These are phyloP conservation scores for Suillus americanus DNA, from an alignment of 768 basidiomycete genomes.

Conservation along the genomic window DNA sequence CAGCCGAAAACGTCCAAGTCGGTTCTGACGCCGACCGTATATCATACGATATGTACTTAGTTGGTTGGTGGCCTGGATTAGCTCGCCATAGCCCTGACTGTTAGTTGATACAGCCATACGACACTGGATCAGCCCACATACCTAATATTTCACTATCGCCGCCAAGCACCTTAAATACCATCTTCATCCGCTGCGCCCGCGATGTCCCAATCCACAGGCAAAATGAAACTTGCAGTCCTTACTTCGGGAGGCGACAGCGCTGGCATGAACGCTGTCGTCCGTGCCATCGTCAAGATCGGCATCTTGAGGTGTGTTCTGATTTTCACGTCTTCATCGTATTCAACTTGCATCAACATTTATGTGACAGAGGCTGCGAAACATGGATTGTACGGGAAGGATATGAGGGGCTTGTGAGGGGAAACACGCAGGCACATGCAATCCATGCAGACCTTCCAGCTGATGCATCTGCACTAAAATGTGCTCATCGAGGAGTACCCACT, in stretches of 20 bases:
- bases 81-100: background rate
- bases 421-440: constrained; percentile 40
- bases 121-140: constrained; percentile 2
- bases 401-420: constrained; percentile 97
- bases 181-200: background rate
- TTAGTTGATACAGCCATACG: background rate
- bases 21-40: background rate
- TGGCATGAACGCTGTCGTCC: constrained; percentile 95
- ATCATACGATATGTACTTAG: constrained; percentile 3
- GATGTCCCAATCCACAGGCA: constrained; percentile 8
- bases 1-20: constrained; percentile 2
- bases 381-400: constrained; percentile 98
- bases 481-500: constrained; percentile 23
- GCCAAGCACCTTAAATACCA: background rate
- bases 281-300: constrained; percentile 88
- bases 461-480: constrained; percentile 17
- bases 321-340: constrained; percentile 2
- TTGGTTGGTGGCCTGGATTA: background rate
- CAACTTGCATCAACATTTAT: constrained; percentile 9
- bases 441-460: constrained; percentile 31
- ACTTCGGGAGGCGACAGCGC: constrained; percentile 98
- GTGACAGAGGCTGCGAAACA: constrained; percentile 84
- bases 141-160: constrained; percentile 7
- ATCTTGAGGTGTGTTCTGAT: constrained; percentile 72
- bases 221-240: constrained; percentile 90